Base-by-base conservation (phyloP, 2,329 filamentous ascomycete genomes). In the Xylariales sp. region DNA sequence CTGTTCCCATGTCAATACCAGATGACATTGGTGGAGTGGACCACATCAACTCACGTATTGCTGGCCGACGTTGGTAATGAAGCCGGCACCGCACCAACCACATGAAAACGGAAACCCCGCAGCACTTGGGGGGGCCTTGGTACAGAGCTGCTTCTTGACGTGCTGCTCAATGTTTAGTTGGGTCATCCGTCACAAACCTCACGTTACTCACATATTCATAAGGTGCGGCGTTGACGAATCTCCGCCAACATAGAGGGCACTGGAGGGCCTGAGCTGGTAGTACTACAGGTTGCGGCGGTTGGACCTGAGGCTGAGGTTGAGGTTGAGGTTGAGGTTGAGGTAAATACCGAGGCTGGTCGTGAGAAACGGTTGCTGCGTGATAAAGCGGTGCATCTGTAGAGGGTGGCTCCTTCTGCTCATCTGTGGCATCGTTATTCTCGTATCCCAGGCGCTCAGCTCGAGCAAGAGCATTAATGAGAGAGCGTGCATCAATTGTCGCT, bases 361-460 rank as follows among this genome's bases (percentile, higher is more conserved):
- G n/a, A n/a, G n/a, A n/a, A n/a, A n/a, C n/a, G n/a, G n/a, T n/a
- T n/a, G n/a, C n/a, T n/a, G n/a, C n/a, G n/a, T n/a, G n/a, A n/a
- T n/a, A n/a, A n/a, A n/a, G n/a, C n/a, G n/a, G n/a, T n/a, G n/a
- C n/a, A n/a, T n/a, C n/a, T n/a, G n/a, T n/a, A n/a, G n/a, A n/a
- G n/a, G n/a, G n/a, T n/a, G n/a, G n/a, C n/a, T n/a, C n/a, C n/a
- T n/a, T n/a, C n/a, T n/a, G n/a, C n/a, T n/a, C n/a, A n/a, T n/a
- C n/a, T n/a, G n/a, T 59, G 3, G 74, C 61, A 40, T 80, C 76
- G 22, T 62, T 58, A 0, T 63, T 60, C 37, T 77, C 69, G 42
- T 80, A 80, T 2, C 77, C 77, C 0, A 80, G 65, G 3, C 77
- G 72, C 49, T 78, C 73, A 1, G 76, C 74, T 25, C 69, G 64